Base-by-base conservation (phyloP, 2,329 filamentous ascomycete genomes). In the Fusarium neocosmosporiellum region DNA sequence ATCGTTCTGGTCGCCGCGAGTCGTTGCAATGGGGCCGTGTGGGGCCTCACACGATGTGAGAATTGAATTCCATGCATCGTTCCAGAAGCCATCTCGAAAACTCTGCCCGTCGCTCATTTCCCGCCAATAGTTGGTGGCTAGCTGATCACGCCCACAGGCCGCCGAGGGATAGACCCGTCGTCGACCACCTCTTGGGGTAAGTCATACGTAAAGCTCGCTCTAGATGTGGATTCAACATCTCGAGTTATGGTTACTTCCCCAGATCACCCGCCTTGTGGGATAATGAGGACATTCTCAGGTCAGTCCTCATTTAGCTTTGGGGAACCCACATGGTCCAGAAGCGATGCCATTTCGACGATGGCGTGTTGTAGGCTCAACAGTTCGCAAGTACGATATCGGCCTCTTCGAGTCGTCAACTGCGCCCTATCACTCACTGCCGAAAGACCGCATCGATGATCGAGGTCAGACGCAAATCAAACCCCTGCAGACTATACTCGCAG, bases 11-110 rank as follows among this genome's bases (percentile, higher is more conserved):
- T 57, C 37, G 62, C 54, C 70, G 70, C 59, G 67, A 72, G 57
- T 73, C 70, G 60, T 39, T 68, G 39, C 36, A 27, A 58, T 41
- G 63, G 59, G 61, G 16, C 34, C 53, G 37, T 57, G 67, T 71
- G 67, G 67, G 54, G 60, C 57, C 70, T 69, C 71, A 63, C 70
- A 71, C 66, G 70, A 71, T 73, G 34, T 39, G 8, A 70, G 46
- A 16, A 54, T 67, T 70, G 60, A 60, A 22, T 73, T 73, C 67
- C 64, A 69, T 50, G 33, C 53, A 34, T 50, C 62, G 37, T 73
- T 73, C 71, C 70, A 71, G 70, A 73, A 73, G 57, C 70, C 64
- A 33, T 67, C 50, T 36, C 68, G 67, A 73, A 73, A 73, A 73
- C 39, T 73, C 71, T 73, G 64, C 67, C 59, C 46, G 24, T 59